phyloP scores from a whole-genome alignment of 805 yeast species.

The Scheffersomyces stipitis region DNA sequence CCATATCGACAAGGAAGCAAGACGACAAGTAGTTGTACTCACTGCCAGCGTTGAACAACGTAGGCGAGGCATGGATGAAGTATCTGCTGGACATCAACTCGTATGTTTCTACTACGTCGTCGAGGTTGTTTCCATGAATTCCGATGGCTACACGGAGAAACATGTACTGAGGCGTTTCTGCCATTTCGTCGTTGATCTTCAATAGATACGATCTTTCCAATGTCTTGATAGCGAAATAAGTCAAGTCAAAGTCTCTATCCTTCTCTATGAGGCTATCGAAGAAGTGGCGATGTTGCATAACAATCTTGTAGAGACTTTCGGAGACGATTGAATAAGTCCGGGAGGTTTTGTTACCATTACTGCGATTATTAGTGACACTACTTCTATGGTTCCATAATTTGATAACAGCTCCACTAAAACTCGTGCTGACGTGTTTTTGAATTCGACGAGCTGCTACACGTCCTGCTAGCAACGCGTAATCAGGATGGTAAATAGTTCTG shows the following conservation, averaged over 20 bases:
- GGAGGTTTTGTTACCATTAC: constrained; percentile 1
- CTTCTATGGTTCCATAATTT: constrained; percentile 14
- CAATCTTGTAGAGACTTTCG: constrained; percentile 60
- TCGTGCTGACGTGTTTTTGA: constrained; percentile 14
- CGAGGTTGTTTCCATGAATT: constrained; percentile 71
- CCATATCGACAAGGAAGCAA: constrained; percentile 88
- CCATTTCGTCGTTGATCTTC: constrained; percentile 49
- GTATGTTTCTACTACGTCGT: constrained; percentile 75
- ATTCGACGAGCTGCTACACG: constrained; percentile 32
- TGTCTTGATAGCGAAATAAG: constrained; percentile 92
- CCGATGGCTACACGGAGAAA: constrained; percentile 91
- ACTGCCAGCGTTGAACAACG: constrained; percentile 91
- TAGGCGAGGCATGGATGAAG: constrained; percentile 94
- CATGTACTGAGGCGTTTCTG: constrained; percentile 90
- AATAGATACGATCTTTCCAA: constrained; percentile 82
- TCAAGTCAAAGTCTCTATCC: constrained; percentile 74
- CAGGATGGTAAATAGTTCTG: constrained; percentile 34
- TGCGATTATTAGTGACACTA: constrained; percentile 10
- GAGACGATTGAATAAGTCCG: constrained; percentile 61
- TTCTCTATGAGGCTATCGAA: constrained; percentile 73
- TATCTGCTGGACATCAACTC: constrained; percentile 81
- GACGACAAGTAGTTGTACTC: constrained; percentile 84
- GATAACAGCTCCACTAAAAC: constrained; percentile 27
- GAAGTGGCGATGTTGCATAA: constrained; percentile 60
- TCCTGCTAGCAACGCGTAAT: constrained; percentile 36